Evolutionary conservation across 768 basidiomycete species (phyloP).

Genomic region (Punctularia strigosozonata): DNA sequence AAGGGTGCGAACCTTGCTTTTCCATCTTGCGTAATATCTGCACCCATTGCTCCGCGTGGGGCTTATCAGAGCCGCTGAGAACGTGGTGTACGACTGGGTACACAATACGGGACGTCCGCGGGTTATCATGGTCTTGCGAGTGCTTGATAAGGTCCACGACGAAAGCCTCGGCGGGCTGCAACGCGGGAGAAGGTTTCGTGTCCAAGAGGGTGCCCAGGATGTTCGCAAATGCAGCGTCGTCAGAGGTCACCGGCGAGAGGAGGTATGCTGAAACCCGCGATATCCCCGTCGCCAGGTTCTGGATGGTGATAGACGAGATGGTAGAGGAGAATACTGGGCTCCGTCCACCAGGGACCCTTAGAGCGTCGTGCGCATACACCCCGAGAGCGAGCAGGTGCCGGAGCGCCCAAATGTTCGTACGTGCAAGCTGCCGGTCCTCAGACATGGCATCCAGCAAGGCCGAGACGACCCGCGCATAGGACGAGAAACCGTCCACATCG

Average conservation of each 20-base stretch:
- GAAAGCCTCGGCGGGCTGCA: constrained; percentile 20
- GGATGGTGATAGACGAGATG: constrained; percentile 22
- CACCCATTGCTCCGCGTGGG: constrained; percentile 74
- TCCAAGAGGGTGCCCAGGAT: constrained; percentile 25
- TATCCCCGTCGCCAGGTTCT: constrained; percentile 31
- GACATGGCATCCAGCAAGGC: constrained; percentile 45
- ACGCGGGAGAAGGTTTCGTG: constrained; percentile 10
- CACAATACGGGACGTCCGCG: constrained; percentile 49
- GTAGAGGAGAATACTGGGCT: constrained; percentile 36
- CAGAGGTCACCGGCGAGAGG: constrained; percentile 34
- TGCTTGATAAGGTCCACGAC: constrained; percentile 20
- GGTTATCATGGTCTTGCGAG: constrained; percentile 27
- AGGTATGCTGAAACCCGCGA: constrained; percentile 54
- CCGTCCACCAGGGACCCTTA: constrained; percentile 34
- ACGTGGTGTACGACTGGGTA: constrained; percentile 46
- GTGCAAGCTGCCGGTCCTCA: constrained; percentile 49
- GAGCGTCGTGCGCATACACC: constrained; percentile 50
- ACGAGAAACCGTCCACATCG: constrained; percentile 43
- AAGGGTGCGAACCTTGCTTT: constrained; percentile 33
- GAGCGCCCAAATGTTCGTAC: constrained; percentile 51
- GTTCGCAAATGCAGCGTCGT: constrained; percentile 37
- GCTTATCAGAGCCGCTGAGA: constrained; percentile 42
- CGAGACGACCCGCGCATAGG: constrained; percentile 50
- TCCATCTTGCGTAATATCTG: constrained; percentile 53
- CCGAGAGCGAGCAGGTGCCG: constrained; percentile 56